These are phyloP conservation scores for Lachnellula occidentalis DNA, from an alignment of 2,329 filamentous ascomycete genomes.

Conservation along the genomic window DNA sequence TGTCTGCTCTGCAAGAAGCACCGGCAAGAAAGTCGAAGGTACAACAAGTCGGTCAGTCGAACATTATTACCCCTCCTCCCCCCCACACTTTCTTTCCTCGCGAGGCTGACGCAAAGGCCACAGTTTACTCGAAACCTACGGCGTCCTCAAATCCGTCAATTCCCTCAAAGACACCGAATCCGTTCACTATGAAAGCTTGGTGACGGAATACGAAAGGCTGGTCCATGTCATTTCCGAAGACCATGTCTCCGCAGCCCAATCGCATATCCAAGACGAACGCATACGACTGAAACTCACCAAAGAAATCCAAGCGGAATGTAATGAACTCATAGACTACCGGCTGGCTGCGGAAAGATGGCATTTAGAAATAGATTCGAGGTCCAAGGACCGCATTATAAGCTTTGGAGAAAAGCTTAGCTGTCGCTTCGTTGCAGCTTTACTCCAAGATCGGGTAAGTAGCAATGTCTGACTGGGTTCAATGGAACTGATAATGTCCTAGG, in stretches of 20 bases:
- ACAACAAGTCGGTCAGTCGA: constrained; percentile 81
- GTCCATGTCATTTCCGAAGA: constrained; percentile 79
- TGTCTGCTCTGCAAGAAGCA: constrained; percentile 92
- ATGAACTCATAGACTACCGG: constrained; percentile 70
- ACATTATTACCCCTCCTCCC: constrained; percentile 23
- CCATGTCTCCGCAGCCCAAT: constrained; percentile 67
- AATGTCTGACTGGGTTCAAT: neutral
- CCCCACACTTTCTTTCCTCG: neutral
- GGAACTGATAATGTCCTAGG: constrained; percentile 36
- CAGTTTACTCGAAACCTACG: constrained; percentile 52
- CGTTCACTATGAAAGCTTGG: constrained; percentile 44
- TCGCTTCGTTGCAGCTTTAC: constrained; percentile 77
- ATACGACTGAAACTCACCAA: constrained; percentile 54
- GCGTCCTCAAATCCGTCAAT: constrained; percentile 49
- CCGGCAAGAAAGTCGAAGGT: constrained; percentile 87
- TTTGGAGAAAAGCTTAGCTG: constrained; percentile 96
- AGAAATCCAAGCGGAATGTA: constrained; percentile 73
- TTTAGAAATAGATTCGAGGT: constrained; percentile 70
- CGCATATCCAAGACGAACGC: constrained; percentile 51
- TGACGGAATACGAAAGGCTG: constrained; percentile 63
- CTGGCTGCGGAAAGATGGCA: constrained; percentile 60
- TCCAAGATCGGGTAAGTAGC: constrained; percentile 61
- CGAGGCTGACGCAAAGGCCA: constrained; percentile 11
- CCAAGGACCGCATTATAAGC: constrained; percentile 84
- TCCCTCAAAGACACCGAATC: constrained; percentile 47